Evolutionary conservation across 148 eudicot genomes (phyloP).

Genomic region (Dianthus caryophyllus): DNA sequence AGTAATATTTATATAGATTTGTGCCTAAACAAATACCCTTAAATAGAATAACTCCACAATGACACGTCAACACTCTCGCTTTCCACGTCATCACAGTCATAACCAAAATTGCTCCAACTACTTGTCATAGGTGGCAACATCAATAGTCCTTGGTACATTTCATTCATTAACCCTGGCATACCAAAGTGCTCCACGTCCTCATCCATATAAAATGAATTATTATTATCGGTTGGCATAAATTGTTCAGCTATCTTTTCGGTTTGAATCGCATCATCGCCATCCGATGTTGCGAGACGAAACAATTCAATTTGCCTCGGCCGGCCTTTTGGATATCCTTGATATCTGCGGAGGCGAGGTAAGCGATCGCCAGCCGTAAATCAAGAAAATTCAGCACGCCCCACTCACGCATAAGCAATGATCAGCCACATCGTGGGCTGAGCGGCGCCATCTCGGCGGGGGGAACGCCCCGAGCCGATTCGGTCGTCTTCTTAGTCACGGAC

Average conservation of each 20-base stretch:
- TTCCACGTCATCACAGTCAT: conserved; percentile 2
- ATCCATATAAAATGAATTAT: conserved; percentile 38
- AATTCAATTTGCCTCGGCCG: conserved; percentile 65
- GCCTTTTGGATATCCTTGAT: conserved; percentile 64
- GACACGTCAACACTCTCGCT: conserved; percentile 19
- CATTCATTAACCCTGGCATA: conserved; percentile 43
- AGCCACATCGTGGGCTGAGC: conserved; percentile 88
- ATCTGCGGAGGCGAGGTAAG: conserved; percentile 38
- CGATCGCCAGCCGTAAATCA: conserved; percentile 69
- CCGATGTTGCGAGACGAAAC: too few relatives aligned
- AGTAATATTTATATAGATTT: too few relatives aligned
- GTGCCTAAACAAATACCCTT: too few relatives aligned
- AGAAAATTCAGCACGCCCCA: conserved; percentile 61
- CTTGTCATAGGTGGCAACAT: conserved; percentile 17
- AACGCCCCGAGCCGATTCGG: conserved; percentile 84
- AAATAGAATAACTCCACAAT: conserved; percentile 35
- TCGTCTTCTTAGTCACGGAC: conserved; percentile 67
- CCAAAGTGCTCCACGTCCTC: conserved; percentile 41
- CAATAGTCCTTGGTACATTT: conserved; percentile 70
- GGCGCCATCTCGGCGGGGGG: conserved; percentile 75
- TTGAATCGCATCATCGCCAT: conserved; percentile 49
- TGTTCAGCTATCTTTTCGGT: background rate
- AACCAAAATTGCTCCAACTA: background rate
- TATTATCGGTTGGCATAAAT: background rate
- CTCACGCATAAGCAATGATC: conserved; percentile 52